Evolutionary conservation across 2,329 filamentous ascomycete genomes (phyloP), one percentile per base, ranked within the genome.

Genomic region (Dryadomyces quercus-mongolicae): DNA sequence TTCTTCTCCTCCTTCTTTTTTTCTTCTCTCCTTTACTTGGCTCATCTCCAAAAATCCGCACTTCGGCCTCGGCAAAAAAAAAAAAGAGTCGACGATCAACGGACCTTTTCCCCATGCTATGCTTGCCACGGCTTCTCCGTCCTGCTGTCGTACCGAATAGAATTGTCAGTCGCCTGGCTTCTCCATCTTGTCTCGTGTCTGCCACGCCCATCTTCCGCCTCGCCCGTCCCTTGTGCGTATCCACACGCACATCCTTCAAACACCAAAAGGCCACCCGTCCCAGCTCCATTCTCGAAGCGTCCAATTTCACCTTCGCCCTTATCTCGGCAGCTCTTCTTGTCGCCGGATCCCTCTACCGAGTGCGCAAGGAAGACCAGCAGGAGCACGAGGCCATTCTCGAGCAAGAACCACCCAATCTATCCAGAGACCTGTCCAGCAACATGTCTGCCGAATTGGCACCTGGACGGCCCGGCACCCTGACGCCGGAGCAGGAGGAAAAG

Each of bases 401-500:
- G 18, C 44, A 49, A 46, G 36, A 15, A 7, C 18, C 34, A 7
- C 21, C 25, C 5, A 16, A 10, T 51, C 25, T 8, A 8, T 10
- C 38, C 38, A 42, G 38, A 5, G 18, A n/a, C 21, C 16, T 18
- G 21, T 10, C 55, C 21, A 56, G 55, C 52, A 42, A 55, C 5
- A 59, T 60, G 56, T 34, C 63, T 22, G 62, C 63, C 34, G 68
- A 75, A 61, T 57, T 65, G 21, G 77, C 77, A 47, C 79, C 85
- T 42, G 93, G 93, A 53, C 83, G 90, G 57, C 80, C 89, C 54
- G 90, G 88, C 56, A 95, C 88, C 61, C 76, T 98, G 56, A 96
- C 91, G n/a, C 69, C 82, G 3, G 91, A 96, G 58, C 84, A 98
- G 71, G 88, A 95, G 63, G 79, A 80, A 59, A 96, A 94, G 71